Base-by-base conservation (phyloP, 2,329 filamentous ascomycete species). In the Colletotrichum tropicicola region DNA sequence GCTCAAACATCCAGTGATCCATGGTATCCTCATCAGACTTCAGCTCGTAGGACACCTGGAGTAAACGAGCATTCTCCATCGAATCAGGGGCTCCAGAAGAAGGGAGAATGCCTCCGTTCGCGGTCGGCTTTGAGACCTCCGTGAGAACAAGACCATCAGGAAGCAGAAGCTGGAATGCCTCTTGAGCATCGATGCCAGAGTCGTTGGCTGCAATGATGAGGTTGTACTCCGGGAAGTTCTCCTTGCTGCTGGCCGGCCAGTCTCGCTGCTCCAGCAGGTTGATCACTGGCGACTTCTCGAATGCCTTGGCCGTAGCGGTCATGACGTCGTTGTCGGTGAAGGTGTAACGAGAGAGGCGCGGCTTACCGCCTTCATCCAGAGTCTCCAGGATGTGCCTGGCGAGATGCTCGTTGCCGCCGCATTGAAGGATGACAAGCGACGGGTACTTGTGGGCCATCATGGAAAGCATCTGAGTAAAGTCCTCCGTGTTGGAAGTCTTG, bases 381-480 rank as follows among this genome's bases (percentile, higher is more conserved):
- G 64, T 59, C 6, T 71, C 53, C n/a, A 81, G 65, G 21, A 77
- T 62, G 1, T 70, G 53, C 4, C 65, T 27, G 0, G 72, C 65
- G 5, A 75, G 55, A 1, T 52, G 10, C 4, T 47, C 23, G 2
- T 60, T 65, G 0, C 75, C 76, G 0, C 79, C 80, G 13, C 80
- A 62, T 45, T 81, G 80, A 4, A 84, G 72, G 9, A 84, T 71
- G 0, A 75, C 71, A 1, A 82, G 60, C 0, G 66, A 74, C 0
- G 82, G 77, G 5, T 74, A 73, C 57, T 82, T 82, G 70, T 82
- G 78, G 1, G 76, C 75, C 17, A 80, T 64, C 0, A 78, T 59
- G 1, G 70, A 66, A 0, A 82, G 57, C 12, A 80, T 65, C 1
- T 74, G 68, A 2, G 56, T 53, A 7, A 77, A 55, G 7, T 67